Conservation (phyloP, 2,329 filamentous ascomycete species). For the Claviceps citrina region DNA sequence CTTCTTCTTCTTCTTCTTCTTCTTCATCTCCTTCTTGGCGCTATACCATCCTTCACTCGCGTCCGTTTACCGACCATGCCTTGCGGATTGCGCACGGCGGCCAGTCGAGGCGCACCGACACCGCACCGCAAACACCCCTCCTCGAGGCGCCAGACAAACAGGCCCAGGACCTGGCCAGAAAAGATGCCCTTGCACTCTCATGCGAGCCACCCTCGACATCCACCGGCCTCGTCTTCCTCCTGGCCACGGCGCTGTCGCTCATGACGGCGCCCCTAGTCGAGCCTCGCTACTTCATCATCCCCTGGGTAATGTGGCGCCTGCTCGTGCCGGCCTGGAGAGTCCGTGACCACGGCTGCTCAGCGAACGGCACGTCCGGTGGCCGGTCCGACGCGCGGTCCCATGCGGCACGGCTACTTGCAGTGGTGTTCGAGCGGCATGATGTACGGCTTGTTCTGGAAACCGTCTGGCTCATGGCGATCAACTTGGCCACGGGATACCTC, state of each 20-base stretch:
- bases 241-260: conserved; percentile 61
- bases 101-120: conserved; percentile 6
- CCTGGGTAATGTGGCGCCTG: conserved; percentile 85
- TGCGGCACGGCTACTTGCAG: conserved; percentile 1
- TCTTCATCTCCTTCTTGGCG: too few relatives aligned
- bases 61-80: conserved; percentile 16
- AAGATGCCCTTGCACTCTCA: conserved; percentile 15
- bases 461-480: conserved; percentile 51
- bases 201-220: conserved; percentile 27
- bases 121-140: too few relatives aligned
- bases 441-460: conserved; percentile 45
- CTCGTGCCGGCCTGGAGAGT: conserved; percentile 45
- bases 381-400: neutral
- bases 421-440: conserved; percentile 19
- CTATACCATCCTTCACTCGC: neutral
- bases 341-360: conserved; percentile 8
- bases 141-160: conserved; percentile 1
- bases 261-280: conserved; percentile 86
- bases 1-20: too few relatives aligned
- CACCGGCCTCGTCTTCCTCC: conserved; percentile 41
- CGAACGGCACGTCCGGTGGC: neutral
- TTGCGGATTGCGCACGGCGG: conserved; percentile 9
- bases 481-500: conserved; percentile 50
- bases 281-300: conserved; percentile 88
- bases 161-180: conserved; percentile 9